Evolutionary conservation across 345 rosid genomes (phyloP).

Genomic region (Xanthoceras sorbifolium): DNA sequence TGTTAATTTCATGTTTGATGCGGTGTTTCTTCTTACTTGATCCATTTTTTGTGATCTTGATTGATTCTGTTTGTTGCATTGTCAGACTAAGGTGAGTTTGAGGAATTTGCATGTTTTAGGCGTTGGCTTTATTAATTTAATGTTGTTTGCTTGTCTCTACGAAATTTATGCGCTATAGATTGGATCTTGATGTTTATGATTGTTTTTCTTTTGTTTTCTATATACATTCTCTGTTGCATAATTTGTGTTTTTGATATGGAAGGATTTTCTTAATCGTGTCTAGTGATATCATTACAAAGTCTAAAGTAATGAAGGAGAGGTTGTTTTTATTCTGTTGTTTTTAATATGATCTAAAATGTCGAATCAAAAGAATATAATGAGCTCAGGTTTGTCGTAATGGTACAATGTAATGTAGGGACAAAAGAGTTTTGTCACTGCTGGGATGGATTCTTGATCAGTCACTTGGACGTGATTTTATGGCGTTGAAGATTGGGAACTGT

Average conservation of each 20-base stretch:
- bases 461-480: not conserved
- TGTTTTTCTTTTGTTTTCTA: not conserved
- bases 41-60: not conserved
- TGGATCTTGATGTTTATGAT: not conserved
- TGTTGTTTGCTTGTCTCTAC: not conserved
- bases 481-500: not conserved
- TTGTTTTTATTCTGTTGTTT: not conserved
- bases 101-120: not conserved
- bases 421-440: too few relatives aligned
- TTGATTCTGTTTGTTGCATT: not conserved
- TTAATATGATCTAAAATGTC: not conserved
- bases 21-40: not conserved
- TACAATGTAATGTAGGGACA: not conserved
- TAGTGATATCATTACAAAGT: slow-evolving; percentile 2
- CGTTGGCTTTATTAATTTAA: not conserved
- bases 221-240: not conserved
- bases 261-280: not conserved
- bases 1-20: not conserved
- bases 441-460: not conserved
- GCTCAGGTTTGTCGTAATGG: not conserved
- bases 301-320: not conserved
- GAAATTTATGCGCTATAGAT: not conserved
- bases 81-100: too few relatives aligned
- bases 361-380: not conserved
- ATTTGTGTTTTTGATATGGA: not conserved